phyloP scores from a whole-genome alignment of 176 grass and related monocot species.

The Carex littledalei region DNA sequence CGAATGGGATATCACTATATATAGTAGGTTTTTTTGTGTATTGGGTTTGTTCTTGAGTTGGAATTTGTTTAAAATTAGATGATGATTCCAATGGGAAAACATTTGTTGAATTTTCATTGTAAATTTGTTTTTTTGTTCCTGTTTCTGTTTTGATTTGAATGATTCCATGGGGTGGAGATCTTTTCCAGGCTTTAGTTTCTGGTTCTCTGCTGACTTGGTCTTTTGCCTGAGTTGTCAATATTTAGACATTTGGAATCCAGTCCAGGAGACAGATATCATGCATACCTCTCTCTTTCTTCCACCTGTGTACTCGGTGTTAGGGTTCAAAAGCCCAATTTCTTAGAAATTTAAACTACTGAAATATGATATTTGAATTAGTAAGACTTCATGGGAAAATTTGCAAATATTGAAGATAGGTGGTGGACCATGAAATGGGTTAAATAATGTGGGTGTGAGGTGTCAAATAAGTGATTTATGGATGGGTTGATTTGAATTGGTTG shows the following conservation, averaged over 20 bases:
- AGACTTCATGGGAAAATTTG: background rate
- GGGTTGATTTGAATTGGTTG: constrained; percentile 12
- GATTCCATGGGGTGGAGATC: constrained; percentile 10
- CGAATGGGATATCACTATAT: background rate
- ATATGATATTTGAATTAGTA: background rate
- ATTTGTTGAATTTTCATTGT: constrained; percentile 21
- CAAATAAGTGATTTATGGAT: background rate
- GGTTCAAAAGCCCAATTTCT: background rate
- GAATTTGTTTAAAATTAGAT: constrained; percentile 17
- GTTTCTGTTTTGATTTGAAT: constrained; percentile 20
- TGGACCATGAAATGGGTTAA: background rate
- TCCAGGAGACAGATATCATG: background rate
- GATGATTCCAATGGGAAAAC: constrained; percentile 18
- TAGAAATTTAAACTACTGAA: background rate
- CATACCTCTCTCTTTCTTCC: background rate
- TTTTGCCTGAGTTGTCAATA: background rate
- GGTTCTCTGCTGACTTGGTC: background rate
- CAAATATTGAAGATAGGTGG: background rate
- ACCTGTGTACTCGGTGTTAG: background rate
- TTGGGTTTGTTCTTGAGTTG: constrained; percentile 10
- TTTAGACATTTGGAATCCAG: background rate
- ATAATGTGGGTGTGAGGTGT: background rate
- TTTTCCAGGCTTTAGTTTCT: constrained; percentile 15
- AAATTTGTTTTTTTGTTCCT: background rate
- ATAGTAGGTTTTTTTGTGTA: constrained; percentile 2